phyloP scores from a whole-genome alignment of 495 filamentous ascomycete genomes.

The Bryoglossum gracile region DNA sequence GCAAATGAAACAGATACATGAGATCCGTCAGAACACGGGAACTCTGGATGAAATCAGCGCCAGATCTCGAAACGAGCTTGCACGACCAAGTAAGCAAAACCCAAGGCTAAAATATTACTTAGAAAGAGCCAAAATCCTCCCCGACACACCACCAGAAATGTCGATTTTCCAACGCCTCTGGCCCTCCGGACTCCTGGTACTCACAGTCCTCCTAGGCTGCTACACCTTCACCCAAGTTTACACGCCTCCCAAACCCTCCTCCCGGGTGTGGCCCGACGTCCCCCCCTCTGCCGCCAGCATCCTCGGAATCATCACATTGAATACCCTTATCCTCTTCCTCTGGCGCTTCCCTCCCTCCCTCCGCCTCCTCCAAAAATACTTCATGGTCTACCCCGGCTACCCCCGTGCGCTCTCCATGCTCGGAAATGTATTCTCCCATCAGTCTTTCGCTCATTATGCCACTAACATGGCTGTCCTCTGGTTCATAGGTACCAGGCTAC shows the following conservation, averaged over 20 bases:
- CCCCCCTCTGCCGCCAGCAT: slow-evolving; percentile 77
- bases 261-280: slow-evolving; percentile 63
- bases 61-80: slow-evolving; percentile 23
- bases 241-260: slow-evolving; percentile 46
- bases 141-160: slow-evolving; percentile 37
- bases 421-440: slow-evolving; percentile 74
- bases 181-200: slow-evolving; percentile 53
- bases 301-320: slow-evolving; percentile 54
- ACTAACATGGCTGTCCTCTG: slow-evolving; percentile 60
- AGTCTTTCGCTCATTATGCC: slow-evolving; percentile 53
- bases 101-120: slow-evolving; percentile 35
- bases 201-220: slow-evolving; percentile 43
- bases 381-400: slow-evolving; percentile 62
- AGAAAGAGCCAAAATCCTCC: slow-evolving; percentile 16
- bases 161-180: slow-evolving; percentile 50
- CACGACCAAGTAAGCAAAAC: slow-evolving; percentile 28
- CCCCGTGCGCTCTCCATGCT: slow-evolving; percentile 59
- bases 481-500: slow-evolving; percentile 47
- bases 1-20: slow-evolving; percentile 36
- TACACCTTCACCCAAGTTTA: slow-evolving; percentile 54
- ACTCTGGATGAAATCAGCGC: slow-evolving; percentile 39
- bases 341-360: slow-evolving; percentile 69
- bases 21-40: slow-evolving; percentile 39
- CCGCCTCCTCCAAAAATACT: slow-evolving; percentile 69
- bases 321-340: slow-evolving; percentile 50